phyloP scores from a whole-genome alignment of 148 eudicot species.

The Pouteria glomerata region DNA sequence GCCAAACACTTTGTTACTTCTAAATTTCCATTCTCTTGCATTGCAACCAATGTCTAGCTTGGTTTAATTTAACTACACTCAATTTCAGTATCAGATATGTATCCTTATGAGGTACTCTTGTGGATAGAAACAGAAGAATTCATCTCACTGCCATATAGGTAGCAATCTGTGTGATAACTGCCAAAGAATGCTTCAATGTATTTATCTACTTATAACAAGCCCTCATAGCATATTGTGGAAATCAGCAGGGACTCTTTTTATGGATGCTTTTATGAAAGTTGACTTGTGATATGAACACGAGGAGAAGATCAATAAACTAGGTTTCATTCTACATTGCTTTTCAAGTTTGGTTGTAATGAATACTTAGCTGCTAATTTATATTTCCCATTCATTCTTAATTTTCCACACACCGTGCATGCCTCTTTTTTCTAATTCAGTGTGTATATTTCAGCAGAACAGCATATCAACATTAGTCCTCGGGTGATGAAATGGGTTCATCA shows the following conservation, averaged over 20 bases:
- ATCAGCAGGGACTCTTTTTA: neutral
- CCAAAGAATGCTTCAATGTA: neutral
- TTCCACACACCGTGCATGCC: too few species aligned
- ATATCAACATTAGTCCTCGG: too few species aligned
- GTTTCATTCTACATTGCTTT: neutral
- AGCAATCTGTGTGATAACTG: neutral
- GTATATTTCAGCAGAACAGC: too few species aligned
- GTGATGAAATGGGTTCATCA: too few species aligned
- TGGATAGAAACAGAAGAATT: slow-evolving; percentile 3
- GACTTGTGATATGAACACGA: neutral
- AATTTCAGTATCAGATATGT: neutral
- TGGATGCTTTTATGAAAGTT: neutral
- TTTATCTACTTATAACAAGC: neutral
- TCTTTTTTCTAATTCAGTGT: too few species aligned
- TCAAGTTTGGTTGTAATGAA: too few species aligned
- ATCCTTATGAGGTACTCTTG: neutral
- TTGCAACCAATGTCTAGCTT: neutral
- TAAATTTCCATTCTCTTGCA: too few species aligned
- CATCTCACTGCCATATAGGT: neutral
- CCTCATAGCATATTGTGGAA: neutral
- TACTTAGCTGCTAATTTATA: too few species aligned
- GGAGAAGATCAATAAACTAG: neutral
- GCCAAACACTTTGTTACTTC: neutral
- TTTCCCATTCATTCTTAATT: too few species aligned
- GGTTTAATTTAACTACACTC: neutral